A percentile compares a stretch with the other conserved stretches of the same genome.
Conservation (phyloP, 192 early-diverging fungal species). For the Borealophlyctis nickersoniae region DNA sequence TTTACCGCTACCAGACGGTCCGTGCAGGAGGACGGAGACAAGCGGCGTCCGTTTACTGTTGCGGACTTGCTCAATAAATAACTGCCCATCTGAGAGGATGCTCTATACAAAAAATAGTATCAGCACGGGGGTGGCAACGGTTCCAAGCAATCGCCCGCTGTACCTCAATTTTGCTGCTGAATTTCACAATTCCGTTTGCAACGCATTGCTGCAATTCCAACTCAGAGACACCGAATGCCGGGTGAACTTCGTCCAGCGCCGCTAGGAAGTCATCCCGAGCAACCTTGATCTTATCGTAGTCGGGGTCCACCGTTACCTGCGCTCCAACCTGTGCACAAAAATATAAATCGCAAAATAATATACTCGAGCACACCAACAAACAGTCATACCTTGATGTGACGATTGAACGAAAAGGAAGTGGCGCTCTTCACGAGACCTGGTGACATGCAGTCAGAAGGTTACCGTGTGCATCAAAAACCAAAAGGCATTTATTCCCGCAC, state of each 20-base stretch:
- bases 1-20: conserved; percentile 85
- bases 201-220: conserved; percentile 84
- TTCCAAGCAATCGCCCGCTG: conserved; percentile 51
- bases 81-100: conserved; percentile 50
- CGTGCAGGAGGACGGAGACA: conserved; percentile 87
- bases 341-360: too few species aligned
- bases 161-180: conserved; percentile 56
- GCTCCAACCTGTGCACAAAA: conserved; percentile 54
- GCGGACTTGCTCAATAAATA: conserved; percentile 64
- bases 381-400: conserved; percentile 75
- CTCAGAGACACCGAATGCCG: conserved; percentile 92
- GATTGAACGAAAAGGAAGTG: conserved; percentile 91
- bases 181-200: conserved; percentile 84
- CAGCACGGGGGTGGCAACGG: not conserved
- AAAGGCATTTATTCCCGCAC: conserved; percentile 20
- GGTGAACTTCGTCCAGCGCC: conserved; percentile 88
- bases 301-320: conserved; percentile 72
- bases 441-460: not conserved
- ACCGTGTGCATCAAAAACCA: not conserved
- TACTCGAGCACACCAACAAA: too few species aligned
- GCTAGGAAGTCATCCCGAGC: conserved; percentile 79
- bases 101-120: conserved; percentile 30
- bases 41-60: conserved; percentile 82
- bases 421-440: conserved; percentile 82
- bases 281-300: conserved; percentile 88